Evolutionary conservation across 2,329 filamentous ascomycete genomes (phyloP), one percentile per base, ranked within the genome.

Genomic region (Sphaerostilbella broomeana): DNA sequence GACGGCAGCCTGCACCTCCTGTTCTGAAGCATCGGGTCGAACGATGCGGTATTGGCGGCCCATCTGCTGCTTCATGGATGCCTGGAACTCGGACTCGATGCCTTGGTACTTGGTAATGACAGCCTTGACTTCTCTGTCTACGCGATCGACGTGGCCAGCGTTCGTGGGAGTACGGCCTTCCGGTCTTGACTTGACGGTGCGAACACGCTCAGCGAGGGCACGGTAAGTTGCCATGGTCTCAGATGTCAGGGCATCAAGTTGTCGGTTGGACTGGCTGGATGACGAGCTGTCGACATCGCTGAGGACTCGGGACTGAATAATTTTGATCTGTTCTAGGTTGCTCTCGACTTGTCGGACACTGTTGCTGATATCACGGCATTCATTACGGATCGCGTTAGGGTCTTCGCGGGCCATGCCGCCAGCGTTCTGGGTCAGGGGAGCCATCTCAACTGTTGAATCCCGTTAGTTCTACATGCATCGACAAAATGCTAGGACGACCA

Each of bases 1-100:
- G 1, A 89, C 83, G 12, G 86, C 87, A 42, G 82, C 77, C 43
- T 75, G 73, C 19, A 95, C 78, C 61, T 97, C 88, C 29, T 73
- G 69, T 38, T 92, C 85, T 19, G 77, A 75, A 3, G 86, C 86
- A 42, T 94, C 81, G 16, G 88, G 86, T 48, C 80, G 77, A 40
- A 92, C 89, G 58, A 97, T 95, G 43, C 84, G 77, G 65, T 94
- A 95, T 60, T 95, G 88, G 40, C 92, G 78, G 49, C 81, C 84
- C 67, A 94, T 85, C 63, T 94, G 86, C 35, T 87, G 84, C 59
- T 86, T 76, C 21, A 86, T 79, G 51, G 83, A 81, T 63, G 84
- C 84, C 57, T 84, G 78, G 72, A 89, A 95, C 16, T 81, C 74
- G 1, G 77, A 77, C 63, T 97, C 89, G 40, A 86, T 72, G 49